Evolutionary conservation across 31 red algal genomes (phyloP), one percentile per base, ranked within the genome.

Genomic region (Odonthalia washingtoniensis): DNA sequence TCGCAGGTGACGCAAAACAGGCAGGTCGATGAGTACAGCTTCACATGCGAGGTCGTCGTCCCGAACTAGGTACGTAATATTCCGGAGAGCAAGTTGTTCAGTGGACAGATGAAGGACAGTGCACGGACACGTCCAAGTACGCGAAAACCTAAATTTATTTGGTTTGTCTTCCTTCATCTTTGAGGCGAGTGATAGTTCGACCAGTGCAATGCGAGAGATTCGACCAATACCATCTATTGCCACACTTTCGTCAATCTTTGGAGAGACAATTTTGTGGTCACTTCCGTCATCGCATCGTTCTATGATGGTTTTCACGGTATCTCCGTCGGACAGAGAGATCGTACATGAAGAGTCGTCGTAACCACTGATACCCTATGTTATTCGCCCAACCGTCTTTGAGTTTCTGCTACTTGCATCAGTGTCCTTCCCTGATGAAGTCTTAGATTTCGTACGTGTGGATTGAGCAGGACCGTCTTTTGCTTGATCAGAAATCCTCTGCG

Each of bases 51-150:
- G 26, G 9, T 77, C 73, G 73, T 77, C 38, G 40, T 77, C 73
- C 5, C 32, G 9, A 28, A 77, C 73, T 5, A 77, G 40, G 12
- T 43, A 77, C 18, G 12, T 38, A 36, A 45, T 77, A 36, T 77
- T 77, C 38, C 43, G 38, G 5, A 77, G 73, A 5, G 40, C 73
- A 9, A 77, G 38, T 17, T 5, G 73, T 14, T 37, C 18, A 77
- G 73, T 14, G 38, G 38, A 77, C 18, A 77, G 18, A 77, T 77
- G 18, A 17, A 77, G 40, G 33, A 77, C 40, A 36, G 73, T 77
- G 18, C 73, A 14, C 43, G 73, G 73, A 34, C 12, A 5, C 38
- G 73, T 77, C 73, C 73, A 77, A 34, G 73, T 36, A 21, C 73
- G 18, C 5, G 73, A 77, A 46, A 38, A 77, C 17, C 9, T 12